These are phyloP conservation scores for Naematelia aurantialba DNA, from an alignment of 768 basidiomycete genomes.

Conservation along the genomic window DNA sequence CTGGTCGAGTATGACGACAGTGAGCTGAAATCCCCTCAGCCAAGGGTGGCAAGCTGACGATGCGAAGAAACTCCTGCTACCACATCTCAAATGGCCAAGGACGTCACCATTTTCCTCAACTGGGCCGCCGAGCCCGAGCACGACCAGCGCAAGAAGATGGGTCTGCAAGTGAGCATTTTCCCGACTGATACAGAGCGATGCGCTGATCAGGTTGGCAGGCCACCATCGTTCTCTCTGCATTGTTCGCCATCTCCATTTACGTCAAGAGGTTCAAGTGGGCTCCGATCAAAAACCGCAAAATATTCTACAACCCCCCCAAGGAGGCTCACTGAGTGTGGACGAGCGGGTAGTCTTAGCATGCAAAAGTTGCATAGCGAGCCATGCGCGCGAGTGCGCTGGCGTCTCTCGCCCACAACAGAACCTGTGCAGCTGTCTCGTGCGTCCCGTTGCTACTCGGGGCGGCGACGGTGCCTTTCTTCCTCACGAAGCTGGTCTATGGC, in stretches of 20 bases:
- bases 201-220: conserved; percentile 53
- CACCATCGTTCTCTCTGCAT: conserved; percentile 81
- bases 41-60: background rate
- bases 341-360: background rate
- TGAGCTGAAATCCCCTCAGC: conserved; percentile 47
- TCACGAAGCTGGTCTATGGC: background rate
- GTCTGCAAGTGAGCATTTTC: conserved; percentile 61
- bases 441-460: background rate
- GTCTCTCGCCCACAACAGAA: background rate
- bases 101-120: conserved; percentile 88
- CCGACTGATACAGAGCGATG: background rate
- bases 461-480: background rate
- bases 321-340: conserved; percentile 1
- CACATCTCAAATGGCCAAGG: conserved; percentile 98
- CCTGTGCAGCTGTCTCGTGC: background rate
- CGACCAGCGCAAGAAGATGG: conserved; percentile 94
- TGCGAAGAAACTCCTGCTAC: conserved; percentile 86
- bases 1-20: conserved; percentile 96
- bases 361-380: background rate
- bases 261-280: conserved; percentile 96
- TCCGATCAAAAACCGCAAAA: conserved; percentile 87
- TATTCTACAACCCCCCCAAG: conserved; percentile 53
- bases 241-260: conserved; percentile 76
- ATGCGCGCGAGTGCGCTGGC: background rate
- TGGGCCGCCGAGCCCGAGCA: conserved; percentile 99